A percentile compares a stretch with the other conserved stretches of the same genome.
phyloP scores from a whole-genome alignment of 176 grass and related monocot genomes.

The Cenchrus purpureus region DNA sequence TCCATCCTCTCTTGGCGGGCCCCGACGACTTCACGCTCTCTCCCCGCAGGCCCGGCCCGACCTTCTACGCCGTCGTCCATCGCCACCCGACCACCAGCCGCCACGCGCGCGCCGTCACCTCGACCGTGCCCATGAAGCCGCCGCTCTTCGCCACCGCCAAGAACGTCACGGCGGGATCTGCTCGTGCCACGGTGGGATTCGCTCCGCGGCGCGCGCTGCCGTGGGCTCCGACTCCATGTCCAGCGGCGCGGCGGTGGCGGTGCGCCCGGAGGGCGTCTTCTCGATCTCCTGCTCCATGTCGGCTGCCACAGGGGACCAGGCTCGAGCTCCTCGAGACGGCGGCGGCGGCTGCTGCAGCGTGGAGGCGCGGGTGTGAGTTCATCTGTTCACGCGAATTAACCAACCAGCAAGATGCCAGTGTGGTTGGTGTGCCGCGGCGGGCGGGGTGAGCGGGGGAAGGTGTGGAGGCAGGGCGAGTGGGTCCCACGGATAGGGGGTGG shows the following conservation, averaged over 20 bases:
- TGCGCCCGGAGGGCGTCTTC: slow-evolving; percentile 36
- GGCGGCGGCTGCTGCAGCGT: slow-evolving; percentile 14
- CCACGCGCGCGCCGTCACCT: slow-evolving; percentile 67
- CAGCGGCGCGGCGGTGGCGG: neutral
- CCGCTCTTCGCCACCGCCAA: slow-evolving; percentile 75
- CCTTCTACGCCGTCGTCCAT: slow-evolving; percentile 87
- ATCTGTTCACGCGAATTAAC: neutral
- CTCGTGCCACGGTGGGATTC: slow-evolving; percentile 78
- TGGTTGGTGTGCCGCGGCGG: no score
- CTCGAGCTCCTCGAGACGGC: slow-evolving; percentile 47
- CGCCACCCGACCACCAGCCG: slow-evolving; percentile 55
- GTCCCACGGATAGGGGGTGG: no score
- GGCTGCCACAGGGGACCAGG: slow-evolving; percentile 24
- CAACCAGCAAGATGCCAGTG: neutral
- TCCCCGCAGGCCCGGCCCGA: slow-evolving; percentile 54
- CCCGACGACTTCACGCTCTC: slow-evolving; percentile 87
- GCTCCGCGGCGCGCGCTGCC: slow-evolving; percentile 42
- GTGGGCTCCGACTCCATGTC: slow-evolving; percentile 59
- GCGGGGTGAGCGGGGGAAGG: no score
- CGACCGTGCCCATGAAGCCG: slow-evolving; percentile 88
- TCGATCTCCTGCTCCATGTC: slow-evolving; percentile 55
- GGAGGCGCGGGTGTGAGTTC: slow-evolving; percentile 33
- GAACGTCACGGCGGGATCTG: slow-evolving; percentile 80
- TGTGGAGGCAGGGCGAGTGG: no score
- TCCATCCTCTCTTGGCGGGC: slow-evolving; percentile 75